Percentiles rank a stretch among this genome's conserved stretches.
Conservation (phyloP, 257 asterid species). For the Lycium barbarum region DNA sequence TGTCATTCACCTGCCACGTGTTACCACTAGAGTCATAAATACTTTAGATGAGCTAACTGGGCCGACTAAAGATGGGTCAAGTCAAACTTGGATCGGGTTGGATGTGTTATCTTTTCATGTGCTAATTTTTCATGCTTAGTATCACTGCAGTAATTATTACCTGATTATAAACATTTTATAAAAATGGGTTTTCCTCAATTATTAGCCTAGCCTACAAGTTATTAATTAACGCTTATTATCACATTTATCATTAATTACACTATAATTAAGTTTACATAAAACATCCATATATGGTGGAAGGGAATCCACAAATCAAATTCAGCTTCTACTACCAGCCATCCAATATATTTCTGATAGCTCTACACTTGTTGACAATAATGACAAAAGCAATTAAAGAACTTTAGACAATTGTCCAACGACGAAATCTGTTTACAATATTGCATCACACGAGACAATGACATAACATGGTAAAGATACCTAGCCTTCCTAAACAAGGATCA, state of each 20-base stretch:
- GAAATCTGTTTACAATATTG: conserved; percentile 12
- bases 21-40: no score
- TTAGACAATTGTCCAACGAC: conserved; percentile 15
- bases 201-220: neutral
- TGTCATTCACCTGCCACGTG: no score
- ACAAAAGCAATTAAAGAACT: conserved; percentile 21
- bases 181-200: neutral
- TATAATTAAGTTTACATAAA: neutral
- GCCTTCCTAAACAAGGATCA: conserved; percentile 10
- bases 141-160: neutral
- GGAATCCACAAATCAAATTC: neutral
- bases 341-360: neutral
- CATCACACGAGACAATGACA: conserved; percentile 2
- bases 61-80: neutral
- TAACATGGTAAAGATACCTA: neutral
- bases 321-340: neutral
- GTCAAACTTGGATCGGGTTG: neutral
- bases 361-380: neutral
- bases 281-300: neutral
- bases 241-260: neutral
- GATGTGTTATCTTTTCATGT: neutral
- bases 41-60: neutral
- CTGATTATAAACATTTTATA: neutral
- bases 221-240: neutral
- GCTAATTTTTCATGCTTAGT: neutral